Conservation (phyloP, 108 stramenopile genomes). For the Discostella stelligeroides region DNA sequence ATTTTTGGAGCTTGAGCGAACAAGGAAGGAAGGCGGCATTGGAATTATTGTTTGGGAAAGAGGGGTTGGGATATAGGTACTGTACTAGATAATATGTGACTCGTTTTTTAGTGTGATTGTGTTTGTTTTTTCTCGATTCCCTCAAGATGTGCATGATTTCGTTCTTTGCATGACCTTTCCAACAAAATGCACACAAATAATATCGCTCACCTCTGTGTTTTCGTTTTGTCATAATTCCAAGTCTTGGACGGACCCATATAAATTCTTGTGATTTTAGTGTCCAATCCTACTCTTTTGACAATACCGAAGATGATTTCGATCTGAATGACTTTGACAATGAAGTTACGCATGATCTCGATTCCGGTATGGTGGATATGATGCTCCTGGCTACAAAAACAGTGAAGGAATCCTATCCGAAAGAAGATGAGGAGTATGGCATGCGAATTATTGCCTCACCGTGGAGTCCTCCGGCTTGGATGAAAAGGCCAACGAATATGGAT, state of each 20-base stretch:
- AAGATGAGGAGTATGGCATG: constrained; percentile 54
- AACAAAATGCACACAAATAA: too few species aligned
- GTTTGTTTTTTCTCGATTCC: too few species aligned
- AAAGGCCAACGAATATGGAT: constrained; percentile 64
- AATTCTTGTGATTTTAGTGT: constrained; percentile 97
- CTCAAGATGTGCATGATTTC: background rate
- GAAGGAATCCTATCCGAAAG: constrained; percentile 44
- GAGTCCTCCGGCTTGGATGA: constrained; percentile 97
- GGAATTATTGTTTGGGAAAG: constrained; percentile 88
- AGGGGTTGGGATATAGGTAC: constrained; percentile 81
- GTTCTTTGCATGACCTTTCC: too few species aligned
- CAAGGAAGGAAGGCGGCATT: constrained; percentile 73
- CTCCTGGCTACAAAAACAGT: constrained; percentile 51
- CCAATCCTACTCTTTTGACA: constrained; percentile 86
- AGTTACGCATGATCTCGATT: constrained; percentile 77
- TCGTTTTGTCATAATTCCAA: constrained; percentile 12
- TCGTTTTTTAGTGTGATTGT: too few species aligned
- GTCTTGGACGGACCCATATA: constrained; percentile 89
- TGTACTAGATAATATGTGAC: too few species aligned
- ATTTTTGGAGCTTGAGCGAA: constrained; percentile 76
- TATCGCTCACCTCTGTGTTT: background rate
- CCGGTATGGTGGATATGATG: constrained; percentile 88
- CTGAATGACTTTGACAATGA: constrained; percentile 81
- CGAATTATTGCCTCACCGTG: constrained; percentile 88
- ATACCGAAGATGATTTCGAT: constrained; percentile 84